phyloP scores from a whole-genome alignment of 495 filamentous ascomycete genomes.

The Glarea lozoyensis region DNA sequence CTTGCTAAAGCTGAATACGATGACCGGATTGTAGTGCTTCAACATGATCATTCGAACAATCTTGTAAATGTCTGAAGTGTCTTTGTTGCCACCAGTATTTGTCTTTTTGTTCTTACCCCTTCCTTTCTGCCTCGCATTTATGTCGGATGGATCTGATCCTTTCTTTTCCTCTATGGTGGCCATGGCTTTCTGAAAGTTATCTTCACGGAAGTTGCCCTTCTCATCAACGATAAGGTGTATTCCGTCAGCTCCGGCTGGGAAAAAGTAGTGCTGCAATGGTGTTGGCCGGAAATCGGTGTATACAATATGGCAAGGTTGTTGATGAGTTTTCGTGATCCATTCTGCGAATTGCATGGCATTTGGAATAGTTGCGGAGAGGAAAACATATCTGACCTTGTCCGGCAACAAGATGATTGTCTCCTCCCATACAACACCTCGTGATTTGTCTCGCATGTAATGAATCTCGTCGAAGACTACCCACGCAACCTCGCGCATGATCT shows the following conservation, averaged over 20 bases:
- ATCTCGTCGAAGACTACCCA: conserved; percentile 99
- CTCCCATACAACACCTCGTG: conserved; percentile 95
- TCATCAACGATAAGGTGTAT: conserved; percentile 95
- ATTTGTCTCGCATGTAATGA: conserved; percentile 93
- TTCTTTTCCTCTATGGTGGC: conserved; percentile 76
- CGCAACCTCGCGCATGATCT: conserved; percentile 97
- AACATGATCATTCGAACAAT: conserved; percentile 98
- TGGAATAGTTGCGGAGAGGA: conserved; percentile 96
- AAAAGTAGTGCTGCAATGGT: conserved; percentile 94
- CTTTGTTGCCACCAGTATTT: conserved; percentile 68
- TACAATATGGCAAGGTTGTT: conserved; percentile 94
- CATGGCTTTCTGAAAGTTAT: conserved; percentile 97
- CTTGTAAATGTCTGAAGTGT: conserved; percentile 82
- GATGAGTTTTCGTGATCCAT: conserved; percentile 96
- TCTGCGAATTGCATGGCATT: conserved; percentile 99
- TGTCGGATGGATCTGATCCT: conserved; percentile 73
- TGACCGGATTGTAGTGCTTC: conserved; percentile 92
- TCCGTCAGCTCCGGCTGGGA: conserved; percentile 85
- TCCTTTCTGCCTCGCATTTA: conserved; percentile 68
- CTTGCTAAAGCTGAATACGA: conserved; percentile 99
- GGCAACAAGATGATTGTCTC: conserved; percentile 96
- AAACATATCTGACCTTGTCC: conserved; percentile 97
- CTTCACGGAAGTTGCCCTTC: conserved; percentile 87
- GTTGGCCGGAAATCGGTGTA: conserved; percentile 98
- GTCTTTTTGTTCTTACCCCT: conserved; percentile 83